Conservation (phyloP, 805 yeast species). For the Tetrapisispora nanseiensis region DNA sequence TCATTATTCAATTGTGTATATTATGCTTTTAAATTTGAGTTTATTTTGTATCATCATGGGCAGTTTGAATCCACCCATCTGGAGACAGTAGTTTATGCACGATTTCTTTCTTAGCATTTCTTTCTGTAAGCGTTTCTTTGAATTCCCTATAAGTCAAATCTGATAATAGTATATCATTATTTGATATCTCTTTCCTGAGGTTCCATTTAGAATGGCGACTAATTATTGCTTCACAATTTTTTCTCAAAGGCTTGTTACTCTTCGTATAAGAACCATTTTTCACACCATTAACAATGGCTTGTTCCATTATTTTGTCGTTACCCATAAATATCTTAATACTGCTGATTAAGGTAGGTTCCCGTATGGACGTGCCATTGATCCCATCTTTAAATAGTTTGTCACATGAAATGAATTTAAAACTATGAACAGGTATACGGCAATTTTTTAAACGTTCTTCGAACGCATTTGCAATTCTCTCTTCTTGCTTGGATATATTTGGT, state of each 20-base stretch:
- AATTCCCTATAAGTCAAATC: slow-evolving; percentile 25
- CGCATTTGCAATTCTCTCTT: slow-evolving; percentile 7
- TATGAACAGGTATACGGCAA: neutral
- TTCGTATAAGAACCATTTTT: slow-evolving; percentile 47
- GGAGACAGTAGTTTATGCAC: slow-evolving; percentile 25
- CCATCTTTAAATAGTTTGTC: slow-evolving; percentile 13
- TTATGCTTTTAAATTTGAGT: neutral
- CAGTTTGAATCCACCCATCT: slow-evolving; percentile 40
- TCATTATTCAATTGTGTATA: neutral
- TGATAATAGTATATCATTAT: neutral
- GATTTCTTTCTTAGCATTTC: slow-evolving; percentile 26
- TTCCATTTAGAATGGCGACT: slow-evolving; percentile 24
- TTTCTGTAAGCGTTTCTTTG: slow-evolving; percentile 20
- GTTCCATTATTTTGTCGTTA: slow-evolving; percentile 10
- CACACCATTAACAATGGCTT: slow-evolving; percentile 45
- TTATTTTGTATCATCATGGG: slow-evolving; percentile 34
- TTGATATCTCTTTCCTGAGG: slow-evolving; percentile 3
- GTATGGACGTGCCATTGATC: slow-evolving; percentile 3
- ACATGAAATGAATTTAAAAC: slow-evolving; percentile 9
- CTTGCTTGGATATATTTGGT: slow-evolving; percentile 20
- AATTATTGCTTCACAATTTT: slow-evolving; percentile 30
- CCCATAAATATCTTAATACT: slow-evolving; percentile 10
- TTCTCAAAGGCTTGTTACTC: slow-evolving; percentile 33
- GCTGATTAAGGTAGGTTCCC: slow-evolving; percentile 18
- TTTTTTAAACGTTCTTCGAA: slow-evolving; percentile 6